Base-by-base conservation (phyloP, 495 filamentous ascomycete species). In the Aspergillus nidulans region DNA sequence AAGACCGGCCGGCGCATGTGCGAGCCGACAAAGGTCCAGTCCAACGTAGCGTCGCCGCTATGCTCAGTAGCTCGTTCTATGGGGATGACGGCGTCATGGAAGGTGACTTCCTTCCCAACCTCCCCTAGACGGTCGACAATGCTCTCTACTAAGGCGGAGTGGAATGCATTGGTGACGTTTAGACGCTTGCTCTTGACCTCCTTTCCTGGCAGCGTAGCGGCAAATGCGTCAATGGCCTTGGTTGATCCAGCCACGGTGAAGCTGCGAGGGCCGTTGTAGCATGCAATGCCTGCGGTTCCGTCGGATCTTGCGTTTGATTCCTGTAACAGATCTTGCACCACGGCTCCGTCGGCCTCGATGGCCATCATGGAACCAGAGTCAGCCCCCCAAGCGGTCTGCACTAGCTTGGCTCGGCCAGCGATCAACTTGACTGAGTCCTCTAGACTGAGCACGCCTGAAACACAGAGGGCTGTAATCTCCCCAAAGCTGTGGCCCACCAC, bases 401-500 rank as follows among this genome's bases (percentile, higher is more conserved):
- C 75, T 4, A 28, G 26, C 26, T 28, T 28, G 4, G 26, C 26
- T 4, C 26, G 26, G 4, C 34, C 20, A 58, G 69, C 9, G 82
- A 57, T 0, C 55, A 63, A 53, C 74, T 73, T 0, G 9, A 28
- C 26, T 4, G 26, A 4, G 9, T 28, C 26, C 4, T 53, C 12
- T 0, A 77, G 54, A 4, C 60, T 66, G 1, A 77, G 48, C 1
- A 46, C 53, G 1, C 69, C 70, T 9, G 73, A 65, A 2, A 78
- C 49, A 38, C 53, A 63, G 2, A 77, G 43, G 1, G 70, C 76
- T 0, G 70, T 72, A 9, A 76, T 56, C 44, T 80, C 66, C 1
- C 74, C 77, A 55, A 80, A 75, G 55, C 70, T 75, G 55, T 83
- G 80, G 7, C 80, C 80, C 3, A 78, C 55, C 3, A 83, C 57